These are phyloP conservation scores for Curvularia lunata DNA, from an alignment of 2,329 filamentous ascomycete species.

Conservation along the genomic window DNA sequence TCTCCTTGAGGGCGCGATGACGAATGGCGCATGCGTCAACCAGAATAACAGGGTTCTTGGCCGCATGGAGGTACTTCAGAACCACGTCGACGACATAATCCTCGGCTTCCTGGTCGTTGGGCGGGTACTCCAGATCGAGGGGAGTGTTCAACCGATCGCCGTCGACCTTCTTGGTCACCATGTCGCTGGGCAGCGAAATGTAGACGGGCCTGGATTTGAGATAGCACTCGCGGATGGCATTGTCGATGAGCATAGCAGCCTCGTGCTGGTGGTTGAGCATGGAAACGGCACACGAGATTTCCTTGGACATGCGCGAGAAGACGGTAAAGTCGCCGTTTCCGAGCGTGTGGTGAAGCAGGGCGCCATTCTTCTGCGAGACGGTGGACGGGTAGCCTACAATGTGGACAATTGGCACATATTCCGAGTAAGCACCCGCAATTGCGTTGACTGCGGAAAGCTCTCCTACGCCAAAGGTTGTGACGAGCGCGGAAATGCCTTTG, in stretches of 20 bases:
- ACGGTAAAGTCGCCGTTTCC: constrained; percentile 75
- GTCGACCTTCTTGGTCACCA: constrained; percentile 77
- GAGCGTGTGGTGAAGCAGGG: constrained; percentile 56
- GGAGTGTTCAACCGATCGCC: constrained; percentile 72
- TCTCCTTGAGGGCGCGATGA: constrained; percentile 74
- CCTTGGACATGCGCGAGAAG: constrained; percentile 77
- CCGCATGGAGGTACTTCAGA: constrained; percentile 72
- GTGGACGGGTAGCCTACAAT: constrained; percentile 56
- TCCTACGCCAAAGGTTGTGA: constrained; percentile 58
- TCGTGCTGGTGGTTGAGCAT: constrained; percentile 73
- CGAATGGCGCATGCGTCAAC: constrained; percentile 84
- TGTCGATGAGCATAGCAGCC: constrained; percentile 77
- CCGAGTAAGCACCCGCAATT: constrained; percentile 56
- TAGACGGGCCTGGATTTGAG: constrained; percentile 79
- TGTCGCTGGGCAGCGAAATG: constrained; percentile 81
- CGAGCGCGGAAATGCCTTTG: constrained; percentile 54
- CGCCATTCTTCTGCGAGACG: constrained; percentile 49
- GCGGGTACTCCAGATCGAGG: constrained; percentile 69
- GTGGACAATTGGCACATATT: constrained; percentile 56
- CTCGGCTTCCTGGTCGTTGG: constrained; percentile 74
- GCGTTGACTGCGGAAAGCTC: constrained; percentile 57
- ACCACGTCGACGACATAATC: constrained; percentile 83
- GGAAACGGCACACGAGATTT: constrained; percentile 73
- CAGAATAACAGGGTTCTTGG: constrained; percentile 77
- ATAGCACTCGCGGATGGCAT: constrained; percentile 76